Conservation (phyloP, 2,329 filamentous ascomycete genomes). For the Pseudogymnoascus sp. region DNA sequence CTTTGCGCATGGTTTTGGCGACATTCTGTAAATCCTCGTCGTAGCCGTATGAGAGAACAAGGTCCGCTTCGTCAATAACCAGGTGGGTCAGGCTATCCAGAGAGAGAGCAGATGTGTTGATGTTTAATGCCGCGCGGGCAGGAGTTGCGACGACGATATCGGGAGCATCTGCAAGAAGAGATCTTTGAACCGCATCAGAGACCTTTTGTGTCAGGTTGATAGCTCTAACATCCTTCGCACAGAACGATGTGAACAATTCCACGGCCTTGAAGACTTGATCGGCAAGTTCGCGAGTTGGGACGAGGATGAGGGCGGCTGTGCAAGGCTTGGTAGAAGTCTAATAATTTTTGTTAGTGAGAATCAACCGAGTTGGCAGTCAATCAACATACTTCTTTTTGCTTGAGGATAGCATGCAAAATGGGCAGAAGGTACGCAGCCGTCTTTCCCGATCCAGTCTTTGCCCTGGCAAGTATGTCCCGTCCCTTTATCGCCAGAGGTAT, state of each 20-base stretch:
- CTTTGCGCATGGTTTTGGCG: constrained; percentile 69
- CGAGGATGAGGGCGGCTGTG: constrained; percentile 77
- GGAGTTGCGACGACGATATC: constrained; percentile 91
- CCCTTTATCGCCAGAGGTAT: constrained; percentile 85
- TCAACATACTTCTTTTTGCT: constrained; percentile 57
- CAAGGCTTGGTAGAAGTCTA: constrained; percentile 44
- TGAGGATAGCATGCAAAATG: constrained; percentile 75
- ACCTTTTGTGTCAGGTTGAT: constrained; percentile 89
- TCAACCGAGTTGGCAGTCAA: neutral
- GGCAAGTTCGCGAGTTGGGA: constrained; percentile 89
- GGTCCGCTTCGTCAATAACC: constrained; percentile 88
- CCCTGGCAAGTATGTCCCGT: constrained; percentile 82
- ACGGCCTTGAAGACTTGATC: constrained; percentile 80
- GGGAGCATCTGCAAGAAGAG: constrained; percentile 75
- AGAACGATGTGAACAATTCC: constrained; percentile 71
- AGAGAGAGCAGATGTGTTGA: constrained; percentile 64
- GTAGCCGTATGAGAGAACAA: constrained; percentile 91
- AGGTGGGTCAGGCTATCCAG: constrained; percentile 63
- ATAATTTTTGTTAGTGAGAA: constrained; percentile 14
- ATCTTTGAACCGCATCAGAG: constrained; percentile 79
- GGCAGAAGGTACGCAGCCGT: constrained; percentile 93
- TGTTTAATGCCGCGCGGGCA: constrained; percentile 69
- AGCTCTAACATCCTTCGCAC: constrained; percentile 71
- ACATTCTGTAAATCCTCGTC: constrained; percentile 81
- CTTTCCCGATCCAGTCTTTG: constrained; percentile 94